Percentiles rank a stretch among this genome's conserved stretches.
phyloP scores from a whole-genome alignment of 495 filamentous ascomycete species.

The Glarea lozoyensis region DNA sequence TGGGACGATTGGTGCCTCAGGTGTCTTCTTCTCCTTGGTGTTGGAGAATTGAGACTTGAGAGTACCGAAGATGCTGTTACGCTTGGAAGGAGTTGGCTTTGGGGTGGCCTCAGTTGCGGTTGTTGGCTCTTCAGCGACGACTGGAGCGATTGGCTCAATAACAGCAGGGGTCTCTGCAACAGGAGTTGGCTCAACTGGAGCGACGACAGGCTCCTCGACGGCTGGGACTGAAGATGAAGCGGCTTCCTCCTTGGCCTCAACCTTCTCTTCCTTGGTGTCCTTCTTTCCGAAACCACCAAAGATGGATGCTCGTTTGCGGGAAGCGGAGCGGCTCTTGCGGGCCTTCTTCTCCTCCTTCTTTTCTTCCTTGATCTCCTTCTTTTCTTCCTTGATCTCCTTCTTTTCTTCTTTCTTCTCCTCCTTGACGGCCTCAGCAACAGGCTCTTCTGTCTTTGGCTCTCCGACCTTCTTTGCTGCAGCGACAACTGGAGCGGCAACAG shows the following conservation, averaged over 20 bases:
- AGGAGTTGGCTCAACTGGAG: conserved; percentile 27
- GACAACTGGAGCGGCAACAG: conserved; percentile 33
- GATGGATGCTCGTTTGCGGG: conserved; percentile 77
- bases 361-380: conserved; percentile 35
- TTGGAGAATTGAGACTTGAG: conserved; percentile 28
- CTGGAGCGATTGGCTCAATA: conserved; percentile 3
- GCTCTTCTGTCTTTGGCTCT: no score
- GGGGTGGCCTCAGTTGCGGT: conserved; percentile 22
- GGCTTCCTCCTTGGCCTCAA: conserved; percentile 34
- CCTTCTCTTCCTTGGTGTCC: conserved; percentile 49
- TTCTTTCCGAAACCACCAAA: conserved; percentile 73
- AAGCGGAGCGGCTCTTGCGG: conserved; percentile 59
- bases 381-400: conserved; percentile 30
- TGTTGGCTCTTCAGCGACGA: conserved; percentile 24
- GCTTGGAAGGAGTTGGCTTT: conserved; percentile 23
- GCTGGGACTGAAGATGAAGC: conserved; percentile 26
- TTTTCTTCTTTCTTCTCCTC: conserved; percentile 35
- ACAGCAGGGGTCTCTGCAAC: conserved; percentile 19
- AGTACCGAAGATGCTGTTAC: conserved; percentile 38
- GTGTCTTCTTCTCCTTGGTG: conserved; percentile 43
- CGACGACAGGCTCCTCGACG: conserved; percentile 30
- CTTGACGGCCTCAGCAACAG: conserved; percentile 28
- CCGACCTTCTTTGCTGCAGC: conserved; percentile 28
- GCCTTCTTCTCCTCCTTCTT: conserved; percentile 42
- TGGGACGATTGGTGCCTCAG: conserved; percentile 27